These are phyloP conservation scores for Pseudoneurospora amorphoporcata DNA, from an alignment of 495 filamentous ascomycete species.

Conservation along the genomic window DNA sequence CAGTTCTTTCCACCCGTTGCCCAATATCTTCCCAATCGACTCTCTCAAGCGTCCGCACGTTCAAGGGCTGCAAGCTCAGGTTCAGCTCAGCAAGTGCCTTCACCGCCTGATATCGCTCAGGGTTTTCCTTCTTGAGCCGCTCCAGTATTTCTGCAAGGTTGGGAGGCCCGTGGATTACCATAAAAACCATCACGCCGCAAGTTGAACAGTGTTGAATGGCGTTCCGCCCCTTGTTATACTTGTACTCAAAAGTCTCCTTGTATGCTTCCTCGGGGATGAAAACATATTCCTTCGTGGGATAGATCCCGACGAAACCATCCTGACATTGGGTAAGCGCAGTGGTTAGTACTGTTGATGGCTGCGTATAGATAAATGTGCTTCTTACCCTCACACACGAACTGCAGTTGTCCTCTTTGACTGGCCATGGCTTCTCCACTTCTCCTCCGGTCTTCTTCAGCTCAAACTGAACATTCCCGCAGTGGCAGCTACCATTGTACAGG, in stretches of 20 bases:
- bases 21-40: background rate
- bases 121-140: conserved; percentile 4
- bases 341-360: background rate
- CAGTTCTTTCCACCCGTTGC: background rate
- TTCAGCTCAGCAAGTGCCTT: conserved; percentile 7
- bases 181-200: conserved; percentile 13
- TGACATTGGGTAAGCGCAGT: background rate
- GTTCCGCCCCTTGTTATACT: conserved; percentile 3
- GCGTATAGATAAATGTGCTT: background rate
- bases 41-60: conserved; percentile 10
- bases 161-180: conserved; percentile 12
- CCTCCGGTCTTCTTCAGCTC: background rate
- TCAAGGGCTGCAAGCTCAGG: conserved; percentile 11
- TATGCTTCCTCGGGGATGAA: conserved; percentile 4
- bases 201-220: conserved; percentile 7
- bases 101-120: conserved; percentile 8
- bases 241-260: conserved; percentile 9
- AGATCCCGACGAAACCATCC: conserved; percentile 11
- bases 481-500: conserved; percentile 7
- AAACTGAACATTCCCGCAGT: conserved; percentile 8
- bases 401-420: conserved; percentile 15
- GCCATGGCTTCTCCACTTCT: background rate
- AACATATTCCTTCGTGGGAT: conserved; percentile 11
- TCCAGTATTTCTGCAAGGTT: background rate
- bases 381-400: conserved; percentile 13